A percentile compares a stretch with the other conserved stretches of the same genome.
phyloP scores from a whole-genome alignment of 148 eudicot species.

The Polygonum aviculare region DNA sequence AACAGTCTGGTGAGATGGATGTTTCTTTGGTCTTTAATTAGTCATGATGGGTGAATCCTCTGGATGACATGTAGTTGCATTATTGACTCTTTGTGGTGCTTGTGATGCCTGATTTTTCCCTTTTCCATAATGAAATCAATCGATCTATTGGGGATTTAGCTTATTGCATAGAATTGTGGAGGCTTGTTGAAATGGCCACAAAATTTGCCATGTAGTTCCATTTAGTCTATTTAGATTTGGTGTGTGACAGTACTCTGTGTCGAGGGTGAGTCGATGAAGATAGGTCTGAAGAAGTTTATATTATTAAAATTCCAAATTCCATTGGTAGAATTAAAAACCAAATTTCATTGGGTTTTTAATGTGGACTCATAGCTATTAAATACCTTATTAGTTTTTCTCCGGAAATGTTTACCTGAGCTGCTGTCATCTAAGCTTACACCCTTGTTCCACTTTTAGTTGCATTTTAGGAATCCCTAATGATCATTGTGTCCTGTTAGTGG shows the following conservation, averaged over 20 bases:
- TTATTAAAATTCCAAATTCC: background rate
- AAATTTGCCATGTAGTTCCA: background rate
- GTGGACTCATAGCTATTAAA: background rate
- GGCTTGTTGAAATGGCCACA: background rate
- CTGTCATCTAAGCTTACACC: background rate
- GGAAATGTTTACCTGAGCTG: background rate
- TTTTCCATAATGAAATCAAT: background rate
- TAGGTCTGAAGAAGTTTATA: background rate
- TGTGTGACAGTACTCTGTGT: background rate
- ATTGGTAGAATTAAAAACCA: background rate
- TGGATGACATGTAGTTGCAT: background rate
- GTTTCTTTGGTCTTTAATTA: background rate
- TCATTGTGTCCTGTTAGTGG: background rate
- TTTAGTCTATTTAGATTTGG: background rate
- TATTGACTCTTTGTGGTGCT: background rate
- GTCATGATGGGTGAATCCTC: background rate
- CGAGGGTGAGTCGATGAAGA: background rate
- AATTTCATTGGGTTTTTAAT: background rate
- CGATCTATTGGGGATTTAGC: background rate
- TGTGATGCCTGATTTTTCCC: background rate
- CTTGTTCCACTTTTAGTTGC: background rate
- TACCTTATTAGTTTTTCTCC: background rate
- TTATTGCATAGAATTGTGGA: background rate
- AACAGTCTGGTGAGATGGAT: conserved; percentile 18
- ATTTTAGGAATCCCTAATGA: background rate